Evolutionary conservation across 768 basidiomycete genomes (phyloP).

Genomic region (Tricholoma terreum): DNA sequence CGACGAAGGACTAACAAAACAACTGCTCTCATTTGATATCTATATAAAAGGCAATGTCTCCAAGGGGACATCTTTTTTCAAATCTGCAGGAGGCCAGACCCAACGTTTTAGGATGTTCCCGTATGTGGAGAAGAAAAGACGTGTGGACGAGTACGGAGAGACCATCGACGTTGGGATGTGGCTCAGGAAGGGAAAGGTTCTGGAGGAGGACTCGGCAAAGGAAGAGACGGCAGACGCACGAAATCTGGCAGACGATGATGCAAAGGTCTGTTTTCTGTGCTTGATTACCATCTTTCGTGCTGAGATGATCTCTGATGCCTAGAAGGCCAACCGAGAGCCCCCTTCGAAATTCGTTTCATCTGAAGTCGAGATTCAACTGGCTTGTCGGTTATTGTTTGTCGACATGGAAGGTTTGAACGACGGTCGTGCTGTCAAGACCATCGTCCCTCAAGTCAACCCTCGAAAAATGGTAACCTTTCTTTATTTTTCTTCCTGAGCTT

Average conservation of each 20-base stretch:
- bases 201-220: slow-evolving; percentile 86
- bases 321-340: slow-evolving; percentile 77
- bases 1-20: slow-evolving; percentile 72
- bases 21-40: slow-evolving; percentile 88
- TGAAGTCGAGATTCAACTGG: slow-evolving; percentile 71
- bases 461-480: slow-evolving; percentile 75
- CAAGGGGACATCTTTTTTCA: slow-evolving; percentile 84
- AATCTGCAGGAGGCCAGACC: slow-evolving; percentile 62
- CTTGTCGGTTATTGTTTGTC: slow-evolving; percentile 85
- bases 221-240: slow-evolving; percentile 76
- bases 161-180: slow-evolving; percentile 94
- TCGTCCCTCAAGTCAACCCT: slow-evolving; percentile 94
- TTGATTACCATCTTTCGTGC: background rate
- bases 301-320: slow-evolving; percentile 9
- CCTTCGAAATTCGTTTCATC: slow-evolving; percentile 89
- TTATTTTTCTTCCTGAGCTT: background rate
- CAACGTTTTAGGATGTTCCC: slow-evolving; percentile 97
- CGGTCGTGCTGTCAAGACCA: slow-evolving; percentile 94
- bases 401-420: slow-evolving; percentile 98
- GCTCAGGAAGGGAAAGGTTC: slow-evolving; percentile 85
- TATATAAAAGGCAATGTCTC: slow-evolving; percentile 96
- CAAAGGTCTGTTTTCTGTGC: slow-evolving; percentile 50
- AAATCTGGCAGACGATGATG: slow-evolving; percentile 74
- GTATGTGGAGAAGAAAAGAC: slow-evolving; percentile 86
- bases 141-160: slow-evolving; percentile 96